These are phyloP conservation scores for Pestalotiopsis sp. DNA, from an alignment of 2,329 filamentous ascomycete species.

Conservation along the genomic window DNA sequence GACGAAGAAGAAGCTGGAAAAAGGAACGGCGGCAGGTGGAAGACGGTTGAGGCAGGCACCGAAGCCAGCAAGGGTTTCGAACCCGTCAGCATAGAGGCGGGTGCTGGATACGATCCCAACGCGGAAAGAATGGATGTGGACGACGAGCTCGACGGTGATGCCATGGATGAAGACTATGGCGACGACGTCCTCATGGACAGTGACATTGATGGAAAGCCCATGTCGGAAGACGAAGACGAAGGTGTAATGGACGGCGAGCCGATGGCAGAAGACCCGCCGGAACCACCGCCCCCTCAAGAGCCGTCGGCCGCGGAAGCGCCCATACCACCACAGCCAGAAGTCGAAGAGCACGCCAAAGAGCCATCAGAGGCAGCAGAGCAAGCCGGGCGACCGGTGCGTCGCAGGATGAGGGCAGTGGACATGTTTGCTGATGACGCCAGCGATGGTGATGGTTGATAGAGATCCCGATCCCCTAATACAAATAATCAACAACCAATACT, in stretches of 20 bases:
- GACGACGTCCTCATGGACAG: slow-evolving; percentile 49
- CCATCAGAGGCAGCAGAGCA: background rate
- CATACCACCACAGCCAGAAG: background rate
- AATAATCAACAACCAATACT: background rate
- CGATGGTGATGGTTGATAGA: background rate
- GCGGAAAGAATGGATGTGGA: slow-evolving; percentile 43
- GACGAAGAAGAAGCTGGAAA: slow-evolving; percentile 15
- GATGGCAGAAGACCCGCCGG: slow-evolving; percentile 34
- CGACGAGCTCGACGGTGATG: slow-evolving; percentile 53
- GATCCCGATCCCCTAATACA: background rate
- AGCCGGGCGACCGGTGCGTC: background rate
- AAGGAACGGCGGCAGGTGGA: slow-evolving; percentile 40
- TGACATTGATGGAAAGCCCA: slow-evolving; percentile 49
- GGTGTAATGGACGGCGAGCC: slow-evolving; percentile 34
- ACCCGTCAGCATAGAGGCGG: slow-evolving; percentile 23
- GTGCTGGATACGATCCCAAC: slow-evolving; percentile 39
- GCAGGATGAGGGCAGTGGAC: slow-evolving; percentile 5
- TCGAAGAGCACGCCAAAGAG: background rate
- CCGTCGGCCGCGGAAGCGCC: background rate
- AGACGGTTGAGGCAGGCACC: slow-evolving; percentile 47
- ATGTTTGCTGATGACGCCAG: slow-evolving; percentile 9
- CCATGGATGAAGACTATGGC: slow-evolving; percentile 47
- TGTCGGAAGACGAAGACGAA: slow-evolving; percentile 37
- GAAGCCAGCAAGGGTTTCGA: slow-evolving; percentile 29
- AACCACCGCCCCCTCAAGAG: background rate